Percentiles rank a stretch among this genome's conserved stretches.
phyloP scores from a whole-genome alignment of 306 rosid species.

The Oxytropis ochrocephala region DNA sequence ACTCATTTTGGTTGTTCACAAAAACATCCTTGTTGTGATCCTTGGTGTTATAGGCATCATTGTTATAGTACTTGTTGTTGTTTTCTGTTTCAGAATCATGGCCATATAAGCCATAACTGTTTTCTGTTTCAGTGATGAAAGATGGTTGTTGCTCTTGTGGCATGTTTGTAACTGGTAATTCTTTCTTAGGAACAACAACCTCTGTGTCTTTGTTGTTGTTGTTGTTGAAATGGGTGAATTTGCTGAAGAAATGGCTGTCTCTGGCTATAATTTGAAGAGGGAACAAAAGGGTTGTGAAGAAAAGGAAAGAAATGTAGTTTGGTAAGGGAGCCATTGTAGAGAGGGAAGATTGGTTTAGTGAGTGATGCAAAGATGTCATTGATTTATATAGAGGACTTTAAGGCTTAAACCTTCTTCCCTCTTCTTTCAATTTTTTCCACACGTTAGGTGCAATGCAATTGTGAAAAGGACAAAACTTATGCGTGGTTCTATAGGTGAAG shows the following conservation, averaged over 20 bases:
- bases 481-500: too few species aligned
- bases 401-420: too few species aligned
- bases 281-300: slow-evolving; percentile 39
- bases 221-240: slow-evolving; percentile 39
- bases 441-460: too few species aligned
- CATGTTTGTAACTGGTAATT: slow-evolving; percentile 23
- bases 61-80: slow-evolving; percentile 26
- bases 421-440: too few species aligned
- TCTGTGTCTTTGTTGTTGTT: slow-evolving; percentile 40
- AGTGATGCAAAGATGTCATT: slow-evolving; percentile 13
- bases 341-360: neutral
- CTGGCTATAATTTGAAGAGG: slow-evolving; percentile 53
- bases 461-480: too few species aligned
- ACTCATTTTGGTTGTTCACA: slow-evolving; percentile 15
- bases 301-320: slow-evolving; percentile 26
- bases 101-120: slow-evolving; percentile 81
- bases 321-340: slow-evolving; percentile 49
- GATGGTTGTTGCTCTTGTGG: slow-evolving; percentile 45
- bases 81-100: slow-evolving; percentile 41
- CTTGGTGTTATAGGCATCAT: neutral
- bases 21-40: neutral
- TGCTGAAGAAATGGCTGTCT: slow-evolving; percentile 84
- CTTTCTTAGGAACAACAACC: slow-evolving; percentile 27
- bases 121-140: slow-evolving; percentile 56
- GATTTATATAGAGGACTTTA: slow-evolving; percentile 26